Percentiles rank a stretch among this genome's conserved stretches.
Evolutionary conservation across 768 basidiomycete genomes (phyloP).

Genomic region (Kwoniella sp.): DNA sequence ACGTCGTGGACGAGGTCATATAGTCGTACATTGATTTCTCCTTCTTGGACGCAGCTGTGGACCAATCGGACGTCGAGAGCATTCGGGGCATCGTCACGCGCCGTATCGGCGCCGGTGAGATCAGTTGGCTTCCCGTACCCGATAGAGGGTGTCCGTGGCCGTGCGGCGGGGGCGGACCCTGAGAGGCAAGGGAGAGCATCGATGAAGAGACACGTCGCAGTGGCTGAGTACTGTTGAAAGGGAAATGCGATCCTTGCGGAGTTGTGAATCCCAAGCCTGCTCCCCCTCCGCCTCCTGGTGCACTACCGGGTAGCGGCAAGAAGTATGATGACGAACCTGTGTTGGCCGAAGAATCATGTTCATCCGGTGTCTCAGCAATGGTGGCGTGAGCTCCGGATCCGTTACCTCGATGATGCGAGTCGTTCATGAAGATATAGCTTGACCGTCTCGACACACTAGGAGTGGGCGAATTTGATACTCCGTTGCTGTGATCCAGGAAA

Average conservation of each 20-base stretch:
- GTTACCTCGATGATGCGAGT: constrained; percentile 12
- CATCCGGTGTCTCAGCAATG: constrained; percentile 9
- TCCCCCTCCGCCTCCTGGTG: not conserved
- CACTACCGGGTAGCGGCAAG: constrained; percentile 31
- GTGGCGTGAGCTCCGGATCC: constrained; percentile 8
- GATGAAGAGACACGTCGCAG: constrained; percentile 28
- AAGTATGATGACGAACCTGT: constrained; percentile 32
- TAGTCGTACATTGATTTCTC: constrained; percentile 43
- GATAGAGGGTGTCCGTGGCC: not conserved
- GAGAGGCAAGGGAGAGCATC: constrained; percentile 12
- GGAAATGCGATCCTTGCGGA: constrained; percentile 18
- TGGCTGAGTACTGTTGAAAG: constrained; percentile 10
- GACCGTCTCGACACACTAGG: constrained; percentile 40
- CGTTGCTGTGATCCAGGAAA: not conserved
- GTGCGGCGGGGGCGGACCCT: not conserved
- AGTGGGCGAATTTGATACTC: constrained; percentile 7
- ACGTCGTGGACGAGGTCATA: constrained; percentile 20
- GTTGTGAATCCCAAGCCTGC: constrained; percentile 22
- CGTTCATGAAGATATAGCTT: constrained; percentile 43
- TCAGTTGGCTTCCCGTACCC: not conserved
- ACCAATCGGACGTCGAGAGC: constrained; percentile 41
- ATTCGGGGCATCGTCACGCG: constrained; percentile 43
- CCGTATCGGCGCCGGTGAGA: constrained; percentile 19
- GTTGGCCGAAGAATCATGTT: constrained; percentile 8
- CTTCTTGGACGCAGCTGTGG: constrained; percentile 46